Evolutionary conservation across 192 early-diverging fungal genomes (phyloP), one percentile per base, ranked within the genome.

Genomic region (Coemansia sp.): DNA sequence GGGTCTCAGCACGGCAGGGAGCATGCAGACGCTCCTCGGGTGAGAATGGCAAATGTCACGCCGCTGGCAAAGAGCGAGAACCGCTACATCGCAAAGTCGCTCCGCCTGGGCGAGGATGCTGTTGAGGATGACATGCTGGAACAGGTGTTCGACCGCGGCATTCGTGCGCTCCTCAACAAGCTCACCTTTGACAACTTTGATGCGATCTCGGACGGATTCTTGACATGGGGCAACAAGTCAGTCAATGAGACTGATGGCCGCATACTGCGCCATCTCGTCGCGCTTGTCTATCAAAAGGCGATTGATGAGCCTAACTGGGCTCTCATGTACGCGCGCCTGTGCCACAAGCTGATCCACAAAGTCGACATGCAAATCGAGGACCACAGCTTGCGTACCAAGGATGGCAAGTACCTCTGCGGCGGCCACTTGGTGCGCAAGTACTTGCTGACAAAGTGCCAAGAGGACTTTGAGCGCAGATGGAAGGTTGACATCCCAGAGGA

Each of bases 151-250:
- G 83, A 87, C 45, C 90, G 92, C 31, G 91, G 94, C 87, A 89
- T 93, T 14, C 93, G 92, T 83, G 86, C 88, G 60, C 82, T 96
- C 29, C 85, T 99, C 62, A 99, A 99, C 88, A 99, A 99, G 88
- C 79, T 99, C 60, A 96, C 98, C 2, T 79, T 93, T 1, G 98
- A 99, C 71, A 96, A 94, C 82, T 99, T 98, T 74, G 93, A 94
- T 22, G 73, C 77, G 14, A 89, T 99, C 24, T 89, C 92, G 3
- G 85, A 87, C 63, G 90, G 98, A 75, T 91, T 99, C 51, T 70
- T 94, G 29, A 83, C 87, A 22, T 87, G 87, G 74, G 93, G 90
- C 29, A 91, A 94, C 62, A 83, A 88, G 61, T 89, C 86, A 8
- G 74, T 78, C 67, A 85, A 86, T 47, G 88, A 90, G 77, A 83